Conservation (phyloP, 345 rosid species). For the Gossypium longicalyx region DNA sequence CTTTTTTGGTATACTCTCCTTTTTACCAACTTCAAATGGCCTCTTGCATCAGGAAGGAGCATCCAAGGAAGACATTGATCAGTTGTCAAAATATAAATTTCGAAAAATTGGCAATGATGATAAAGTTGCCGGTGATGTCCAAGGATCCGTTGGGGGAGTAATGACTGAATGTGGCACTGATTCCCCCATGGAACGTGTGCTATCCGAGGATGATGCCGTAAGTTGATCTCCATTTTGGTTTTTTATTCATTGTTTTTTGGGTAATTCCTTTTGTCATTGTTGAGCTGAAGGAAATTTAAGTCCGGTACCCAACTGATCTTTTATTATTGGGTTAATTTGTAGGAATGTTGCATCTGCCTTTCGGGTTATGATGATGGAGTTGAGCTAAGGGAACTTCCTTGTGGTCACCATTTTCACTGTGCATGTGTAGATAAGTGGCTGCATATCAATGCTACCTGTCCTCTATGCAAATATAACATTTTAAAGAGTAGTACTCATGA, state of each 20-base stretch:
- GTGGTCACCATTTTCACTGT: constrained; percentile 91
- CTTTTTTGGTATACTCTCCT: background rate
- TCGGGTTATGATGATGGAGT: constrained; percentile 77
- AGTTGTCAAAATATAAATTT: constrained; percentile 69
- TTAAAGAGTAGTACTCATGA: constrained; percentile 69
- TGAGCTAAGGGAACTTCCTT: constrained; percentile 87
- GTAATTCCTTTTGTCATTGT: background rate
- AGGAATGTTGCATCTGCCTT: constrained; percentile 98
- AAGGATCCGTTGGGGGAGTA: constrained; percentile 57
- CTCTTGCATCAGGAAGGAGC: constrained; percentile 76
- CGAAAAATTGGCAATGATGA: constrained; percentile 42
- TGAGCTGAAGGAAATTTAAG: background rate
- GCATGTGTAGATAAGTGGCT: constrained; percentile 93
- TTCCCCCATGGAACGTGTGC: constrained; percentile 53
- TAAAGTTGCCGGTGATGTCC: constrained; percentile 38
- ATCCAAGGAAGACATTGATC: constrained; percentile 83
- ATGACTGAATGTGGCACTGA: constrained; percentile 83
- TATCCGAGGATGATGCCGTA: constrained; percentile 84
- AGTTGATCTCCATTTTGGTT: constrained; percentile 15
- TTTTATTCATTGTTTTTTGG: background rate
- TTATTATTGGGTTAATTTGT: constrained; percentile 22
- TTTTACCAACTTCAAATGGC: background rate
- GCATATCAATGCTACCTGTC: constrained; percentile 86
- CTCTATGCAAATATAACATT: constrained; percentile 94
- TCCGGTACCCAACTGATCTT: background rate